A percentile compares a stretch with the other conserved stretches of the same genome.
These are phyloP conservation scores for Fusarium sp. DNA, from an alignment of 2,329 filamentous ascomycete species.

Conservation along the genomic window DNA sequence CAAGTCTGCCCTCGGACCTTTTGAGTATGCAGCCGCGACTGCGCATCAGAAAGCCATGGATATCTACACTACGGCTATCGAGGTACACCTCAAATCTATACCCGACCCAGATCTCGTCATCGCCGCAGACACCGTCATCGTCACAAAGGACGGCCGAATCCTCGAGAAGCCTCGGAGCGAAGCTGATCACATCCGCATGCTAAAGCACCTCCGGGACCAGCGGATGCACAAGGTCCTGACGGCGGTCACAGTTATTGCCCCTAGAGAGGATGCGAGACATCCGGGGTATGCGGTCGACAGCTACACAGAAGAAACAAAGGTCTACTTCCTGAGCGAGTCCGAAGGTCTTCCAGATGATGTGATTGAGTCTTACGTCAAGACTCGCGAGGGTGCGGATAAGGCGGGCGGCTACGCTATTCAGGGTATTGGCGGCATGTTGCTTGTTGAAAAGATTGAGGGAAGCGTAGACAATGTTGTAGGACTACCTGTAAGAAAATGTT, in stretches of 20 bases:
- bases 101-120: conserved; percentile 85
- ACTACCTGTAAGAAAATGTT: conserved; percentile 78
- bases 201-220: conserved; percentile 81
- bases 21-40: conserved; percentile 91
- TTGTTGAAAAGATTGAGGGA: conserved; percentile 90
- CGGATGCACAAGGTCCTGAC: conserved; percentile 85
- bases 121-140: conserved; percentile 90
- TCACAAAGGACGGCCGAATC: conserved; percentile 77
- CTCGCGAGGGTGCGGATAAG: conserved; percentile 93
- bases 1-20: conserved; percentile 76
- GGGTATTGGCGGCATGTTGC: conserved; percentile 82
- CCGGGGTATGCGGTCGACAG: conserved; percentile 87
- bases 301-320: conserved; percentile 88
- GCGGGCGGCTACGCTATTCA: conserved; percentile 96
- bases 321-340: conserved; percentile 78
- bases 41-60: conserved; percentile 83
- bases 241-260: conserved; percentile 83
- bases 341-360: conserved; percentile 77
- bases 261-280: conserved; percentile 78
- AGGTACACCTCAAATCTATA: conserved; percentile 54
- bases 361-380: conserved; percentile 79
- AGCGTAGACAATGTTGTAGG: conserved; percentile 95
- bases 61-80: conserved; percentile 65
- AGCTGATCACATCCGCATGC: conserved; percentile 83
- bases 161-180: conserved; percentile 90